Percentiles rank a stretch among this genome's conserved stretches.
These are phyloP conservation scores for Chaetomium tenue DNA, from an alignment of 495 filamentous ascomycete genomes.

Conservation along the genomic window DNA sequence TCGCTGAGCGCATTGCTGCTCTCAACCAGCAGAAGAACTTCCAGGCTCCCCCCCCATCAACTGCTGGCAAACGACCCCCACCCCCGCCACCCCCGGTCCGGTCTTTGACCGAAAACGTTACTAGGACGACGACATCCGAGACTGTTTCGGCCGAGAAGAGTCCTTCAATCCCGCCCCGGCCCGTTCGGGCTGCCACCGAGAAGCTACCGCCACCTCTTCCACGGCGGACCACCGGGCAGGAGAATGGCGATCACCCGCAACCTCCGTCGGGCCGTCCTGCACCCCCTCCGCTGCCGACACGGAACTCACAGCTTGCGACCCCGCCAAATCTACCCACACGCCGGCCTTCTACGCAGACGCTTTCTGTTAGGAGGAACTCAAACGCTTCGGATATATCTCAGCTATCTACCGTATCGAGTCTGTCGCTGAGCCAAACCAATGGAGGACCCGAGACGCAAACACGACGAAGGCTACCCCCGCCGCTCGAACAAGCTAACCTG, in stretches of 20 bases:
- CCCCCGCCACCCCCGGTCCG: slow-evolving; percentile 48
- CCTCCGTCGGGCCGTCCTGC: slow-evolving; percentile 22
- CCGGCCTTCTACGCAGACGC: slow-evolving; percentile 38
- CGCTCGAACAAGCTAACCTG: slow-evolving; percentile 50
- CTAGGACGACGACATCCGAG: slow-evolving; percentile 27
- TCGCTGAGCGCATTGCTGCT: slow-evolving; percentile 56
- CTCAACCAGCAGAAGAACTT: slow-evolving; percentile 55
- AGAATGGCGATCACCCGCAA: slow-evolving; percentile 10
- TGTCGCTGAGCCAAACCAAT: slow-evolving; percentile 41
- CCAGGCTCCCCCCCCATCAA: slow-evolving; percentile 37
- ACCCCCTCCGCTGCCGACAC: slow-evolving; percentile 43
- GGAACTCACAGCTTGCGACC: slow-evolving; percentile 35
- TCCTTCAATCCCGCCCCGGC: slow-evolving; percentile 42
- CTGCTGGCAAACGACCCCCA: slow-evolving; percentile 44
- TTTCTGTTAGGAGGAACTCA: slow-evolving; percentile 42
- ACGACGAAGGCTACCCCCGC: slow-evolving; percentile 46
- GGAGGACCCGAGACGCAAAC: slow-evolving; percentile 33
- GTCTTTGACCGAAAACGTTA: slow-evolving; percentile 26
- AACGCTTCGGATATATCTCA: slow-evolving; percentile 49
- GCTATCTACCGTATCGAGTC: slow-evolving; percentile 43
- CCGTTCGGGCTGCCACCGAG: slow-evolving; percentile 30
- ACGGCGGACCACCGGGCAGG: slow-evolving; percentile 38
- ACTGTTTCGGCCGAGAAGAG: slow-evolving; percentile 26
- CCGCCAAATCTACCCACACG: slow-evolving; percentile 45
- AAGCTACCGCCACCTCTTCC: slow-evolving; percentile 40